Evolutionary conservation across 805 yeast genomes (phyloP).

Genomic region (Kazachstania africana): DNA sequence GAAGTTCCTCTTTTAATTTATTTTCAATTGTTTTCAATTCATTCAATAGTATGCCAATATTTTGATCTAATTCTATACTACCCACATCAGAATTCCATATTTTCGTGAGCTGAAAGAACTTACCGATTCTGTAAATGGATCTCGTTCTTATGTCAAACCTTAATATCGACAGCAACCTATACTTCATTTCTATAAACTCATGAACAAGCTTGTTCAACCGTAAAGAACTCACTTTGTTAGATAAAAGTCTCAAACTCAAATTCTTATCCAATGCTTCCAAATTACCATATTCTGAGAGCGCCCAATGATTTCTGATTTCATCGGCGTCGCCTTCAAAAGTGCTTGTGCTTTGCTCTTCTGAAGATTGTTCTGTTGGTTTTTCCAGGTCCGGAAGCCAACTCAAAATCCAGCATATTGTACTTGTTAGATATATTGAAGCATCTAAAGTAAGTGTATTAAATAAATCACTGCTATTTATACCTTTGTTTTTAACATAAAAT

Average conservation of each 20-base stretch:
- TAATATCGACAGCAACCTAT: slow-evolving; percentile 12
- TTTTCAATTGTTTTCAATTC: slow-evolving; percentile 21
- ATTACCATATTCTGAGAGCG: slow-evolving; percentile 29
- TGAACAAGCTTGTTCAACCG: slow-evolving; percentile 12
- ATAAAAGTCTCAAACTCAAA: slow-evolving; percentile 10
- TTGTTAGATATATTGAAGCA: slow-evolving; percentile 39
- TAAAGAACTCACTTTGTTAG: slow-evolving; percentile 9
- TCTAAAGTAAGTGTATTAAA: slow-evolving; percentile 42
- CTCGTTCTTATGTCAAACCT: slow-evolving; percentile 24
- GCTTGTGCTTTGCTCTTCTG: background rate
- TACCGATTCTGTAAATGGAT: slow-evolving; percentile 19
- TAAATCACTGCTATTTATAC: slow-evolving; percentile 37
- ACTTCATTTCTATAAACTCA: slow-evolving; percentile 11
- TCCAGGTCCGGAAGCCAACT: slow-evolving; percentile 49
- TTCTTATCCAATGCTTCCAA: slow-evolving; percentile 6
- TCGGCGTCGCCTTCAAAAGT: slow-evolving; percentile 15
- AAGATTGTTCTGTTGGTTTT: slow-evolving; percentile 24
- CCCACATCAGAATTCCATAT: slow-evolving; percentile 24
- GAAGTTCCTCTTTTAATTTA: slow-evolving; percentile 13
- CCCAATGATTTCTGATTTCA: slow-evolving; percentile 28
- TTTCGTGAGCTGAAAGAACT: slow-evolving; percentile 13
- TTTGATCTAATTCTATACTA: slow-evolving; percentile 21
- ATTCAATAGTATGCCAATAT: slow-evolving; percentile 17
- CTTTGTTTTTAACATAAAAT: slow-evolving; percentile 18
- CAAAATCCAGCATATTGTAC: slow-evolving; percentile 45